Evolutionary conservation across 2,329 filamentous ascomycete species (phyloP), one percentile per base, ranked within the genome.

Genomic region (Aspergillus pseudoglaucus): DNA sequence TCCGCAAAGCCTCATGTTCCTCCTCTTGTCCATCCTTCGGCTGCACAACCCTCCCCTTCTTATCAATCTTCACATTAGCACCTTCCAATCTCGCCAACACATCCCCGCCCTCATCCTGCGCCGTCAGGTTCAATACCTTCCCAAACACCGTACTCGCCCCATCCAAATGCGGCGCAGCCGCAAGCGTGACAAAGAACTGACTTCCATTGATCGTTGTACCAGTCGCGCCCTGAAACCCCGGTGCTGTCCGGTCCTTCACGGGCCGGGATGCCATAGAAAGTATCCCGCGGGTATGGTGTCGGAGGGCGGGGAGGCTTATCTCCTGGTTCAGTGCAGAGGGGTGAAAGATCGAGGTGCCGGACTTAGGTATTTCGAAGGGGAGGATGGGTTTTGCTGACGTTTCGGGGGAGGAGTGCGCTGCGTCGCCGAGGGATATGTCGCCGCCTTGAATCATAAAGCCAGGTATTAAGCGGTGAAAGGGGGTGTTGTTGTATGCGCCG

Each of bases 71-170:
- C 2, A 79, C 69, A 57, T 84, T 80, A 47, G 83, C 71, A 55
- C 75, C 76, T 50, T 83, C 80, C 53, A 85, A 58, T 3, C 75
- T 76, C 15, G 73, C 67, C 47, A 72, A 52, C 9, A 71, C 64
- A 59, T 72, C 66, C 7, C 63, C 72, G 5, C 59, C 69, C 53
- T 74, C 76, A 62, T 75, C 75, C 35, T 61, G 67, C 27, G 57
- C 61, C 43, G 53, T 66, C 52, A 68, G 45, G 45, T 69, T 70
- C 54, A 85, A 63, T 15, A 85, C 73, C 53, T 78, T 76, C 12
- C 82, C 82, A 66, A 85, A 85, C 2, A 84, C 80, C 0, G 82
- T 83, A 59, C 84, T 85, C 61, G 82, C 80, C 6, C 82, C 82
- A 62, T 84, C 82, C 32, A 85, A 65, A 72, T 84, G 82, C 47